phyloP scores from a whole-genome alignment of 225 moss, liverwort and hornwort species.

The Asterella californica region DNA sequence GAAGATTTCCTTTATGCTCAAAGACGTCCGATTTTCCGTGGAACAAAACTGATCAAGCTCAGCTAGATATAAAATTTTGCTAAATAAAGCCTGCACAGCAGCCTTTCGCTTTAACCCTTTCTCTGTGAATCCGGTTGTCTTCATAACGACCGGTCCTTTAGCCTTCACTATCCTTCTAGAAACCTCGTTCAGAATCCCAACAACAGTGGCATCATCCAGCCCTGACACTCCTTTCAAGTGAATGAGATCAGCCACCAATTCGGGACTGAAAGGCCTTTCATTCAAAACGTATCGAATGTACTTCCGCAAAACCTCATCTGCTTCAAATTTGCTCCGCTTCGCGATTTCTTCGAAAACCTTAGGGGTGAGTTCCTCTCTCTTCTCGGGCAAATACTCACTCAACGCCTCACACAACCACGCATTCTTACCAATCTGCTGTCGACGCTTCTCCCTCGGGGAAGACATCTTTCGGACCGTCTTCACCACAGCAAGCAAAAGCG shows the following conservation, averaged over 20 bases:
- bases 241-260: conserved; percentile 83
- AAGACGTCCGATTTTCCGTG: conserved; percentile 57
- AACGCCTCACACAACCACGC: conserved; percentile 76
- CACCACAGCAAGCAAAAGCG: conserved; percentile 62
- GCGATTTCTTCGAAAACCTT: conserved; percentile 55
- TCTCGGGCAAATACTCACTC: conserved; percentile 80
- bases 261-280: conserved; percentile 89
- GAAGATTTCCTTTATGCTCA: conserved; percentile 88
- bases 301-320: conserved; percentile 72
- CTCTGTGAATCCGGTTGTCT: conserved; percentile 90
- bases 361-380: conserved; percentile 58
- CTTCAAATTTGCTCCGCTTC: conserved; percentile 71
- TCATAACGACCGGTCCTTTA: conserved; percentile 90
- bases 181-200: conserved; percentile 88
- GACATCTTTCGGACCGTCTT: conserved; percentile 58
- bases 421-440: conserved; percentile 86
- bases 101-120: conserved; percentile 96
- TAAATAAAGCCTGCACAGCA: conserved; percentile 90
- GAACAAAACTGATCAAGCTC: conserved; percentile 97
- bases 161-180: conserved; percentile 87
- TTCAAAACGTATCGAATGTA: conserved; percentile 89
- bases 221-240: conserved; percentile 77
- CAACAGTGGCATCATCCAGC: no score
- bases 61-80: conserved; percentile 89
- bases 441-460: conserved; percentile 67